Conservation (phyloP, 2,329 filamentous ascomycete species). For the Alternaria sp. region DNA sequence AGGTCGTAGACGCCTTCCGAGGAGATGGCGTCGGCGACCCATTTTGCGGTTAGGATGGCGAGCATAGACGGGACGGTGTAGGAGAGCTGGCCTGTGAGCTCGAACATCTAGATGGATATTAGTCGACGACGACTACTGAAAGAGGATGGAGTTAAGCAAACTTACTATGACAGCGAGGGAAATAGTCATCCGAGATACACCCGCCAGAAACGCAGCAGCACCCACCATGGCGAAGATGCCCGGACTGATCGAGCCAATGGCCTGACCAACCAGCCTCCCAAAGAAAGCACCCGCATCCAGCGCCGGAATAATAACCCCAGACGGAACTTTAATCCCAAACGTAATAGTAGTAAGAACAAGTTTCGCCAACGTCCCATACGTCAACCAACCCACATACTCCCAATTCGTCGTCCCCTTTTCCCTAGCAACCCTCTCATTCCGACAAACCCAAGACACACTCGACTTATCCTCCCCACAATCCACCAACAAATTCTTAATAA, state of each 20-base stretch:
- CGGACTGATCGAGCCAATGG: slow-evolving; percentile 56
- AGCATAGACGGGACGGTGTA: slow-evolving; percentile 66
- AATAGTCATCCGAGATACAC: slow-evolving; percentile 65
- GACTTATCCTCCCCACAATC: slow-evolving; percentile 55
- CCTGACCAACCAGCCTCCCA: slow-evolving; percentile 60
- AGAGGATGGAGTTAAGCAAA: neutral
- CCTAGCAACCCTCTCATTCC: slow-evolving; percentile 50
- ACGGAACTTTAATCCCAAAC: slow-evolving; percentile 66
- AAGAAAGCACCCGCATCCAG: slow-evolving; percentile 65
- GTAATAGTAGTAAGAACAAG: slow-evolving; percentile 64
- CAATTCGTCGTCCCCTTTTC: slow-evolving; percentile 27
- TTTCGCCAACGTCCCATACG: slow-evolving; percentile 62
- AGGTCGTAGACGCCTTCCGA: slow-evolving; percentile 64
- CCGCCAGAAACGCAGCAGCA: slow-evolving; percentile 64
- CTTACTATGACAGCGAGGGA: slow-evolving; percentile 60
- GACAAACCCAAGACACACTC: slow-evolving; percentile 57
- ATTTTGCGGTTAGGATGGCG: slow-evolving; percentile 65
- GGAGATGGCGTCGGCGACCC: slow-evolving; percentile 62
- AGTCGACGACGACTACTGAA: neutral
- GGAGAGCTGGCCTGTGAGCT: slow-evolving; percentile 63
- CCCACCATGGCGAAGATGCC: slow-evolving; percentile 68
- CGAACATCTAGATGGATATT: slow-evolving; percentile 56
- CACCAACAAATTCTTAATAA: slow-evolving; percentile 63
- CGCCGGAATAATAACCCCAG: slow-evolving; percentile 66
- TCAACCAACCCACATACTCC: slow-evolving; percentile 58